Evolutionary conservation across 2,329 filamentous ascomycete genomes (phyloP).

Genomic region (Stachybotrys chartarum): DNA sequence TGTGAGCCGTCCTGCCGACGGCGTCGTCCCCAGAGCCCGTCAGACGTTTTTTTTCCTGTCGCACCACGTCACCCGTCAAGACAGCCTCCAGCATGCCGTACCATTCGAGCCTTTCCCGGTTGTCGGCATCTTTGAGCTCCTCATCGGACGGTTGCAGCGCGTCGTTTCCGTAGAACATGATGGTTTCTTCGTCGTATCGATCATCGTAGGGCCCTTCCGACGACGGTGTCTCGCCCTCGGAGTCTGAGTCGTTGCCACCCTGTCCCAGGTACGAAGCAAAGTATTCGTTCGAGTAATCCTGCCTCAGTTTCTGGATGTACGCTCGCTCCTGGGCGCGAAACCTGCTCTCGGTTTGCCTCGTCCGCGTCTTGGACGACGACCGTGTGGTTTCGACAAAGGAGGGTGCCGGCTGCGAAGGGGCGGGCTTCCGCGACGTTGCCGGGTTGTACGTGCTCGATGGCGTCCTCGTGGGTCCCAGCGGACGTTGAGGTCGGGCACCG

Average conservation of each 20-base stretch:
- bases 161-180: constrained; percentile 88
- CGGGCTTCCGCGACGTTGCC: constrained; percentile 47
- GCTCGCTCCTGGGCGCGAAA: constrained; percentile 73
- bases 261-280: constrained; percentile 59
- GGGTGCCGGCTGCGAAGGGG: constrained; percentile 31
- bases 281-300: constrained; percentile 60
- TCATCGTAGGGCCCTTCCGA: constrained; percentile 82
- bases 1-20: constrained; percentile 57
- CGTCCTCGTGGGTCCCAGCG: constrained; percentile 61
- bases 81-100: constrained; percentile 97
- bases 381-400: constrained; percentile 37
- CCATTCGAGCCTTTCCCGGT: constrained; percentile 90
- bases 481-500: constrained; percentile 51
- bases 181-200: constrained; percentile 81
- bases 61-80: constrained; percentile 90
- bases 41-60: constrained; percentile 93
- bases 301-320: constrained; percentile 85
- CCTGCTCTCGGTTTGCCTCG: constrained; percentile 34
- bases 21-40: constrained; percentile 66
- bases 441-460: constrained; percentile 76
- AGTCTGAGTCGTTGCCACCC: constrained; percentile 71
- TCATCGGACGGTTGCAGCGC: constrained; percentile 83
- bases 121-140: constrained; percentile 80
- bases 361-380: constrained; percentile 46
- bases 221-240: constrained; percentile 83